Evolutionary conservation across 75 land plant species (phyloP), one percentile per base, ranked within the genome.

Genomic region (Sequoiadendron giganteum): DNA sequence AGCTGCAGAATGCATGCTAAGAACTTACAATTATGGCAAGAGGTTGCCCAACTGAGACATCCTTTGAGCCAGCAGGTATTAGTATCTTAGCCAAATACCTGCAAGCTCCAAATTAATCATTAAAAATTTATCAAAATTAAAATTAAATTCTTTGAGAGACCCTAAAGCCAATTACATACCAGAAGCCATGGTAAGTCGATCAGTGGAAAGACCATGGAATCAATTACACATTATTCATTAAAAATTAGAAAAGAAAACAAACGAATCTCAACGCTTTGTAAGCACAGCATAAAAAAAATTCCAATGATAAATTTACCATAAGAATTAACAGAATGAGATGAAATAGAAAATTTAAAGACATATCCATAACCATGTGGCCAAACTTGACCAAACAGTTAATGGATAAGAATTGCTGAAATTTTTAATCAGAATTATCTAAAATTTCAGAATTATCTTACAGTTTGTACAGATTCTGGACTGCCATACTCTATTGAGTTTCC

Each of bases 61-160:
- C 96, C 89, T 95, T 98, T 83, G 97, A 93, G 80, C 99, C 99
- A 88, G 95, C 99, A 61, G 97, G 96, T 84, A 95, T 93, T 43
- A 98, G 58, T 68, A 98, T 98, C 89, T 98, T 98, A 15, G 99
- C 99, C 87, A 98, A 79, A 86, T 83, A 97, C 77, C 99, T 98
- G 91, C 91, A 91, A 40, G 36, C 42, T 32, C 75, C 55, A 82
- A 68, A 55, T 78, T 9, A 47, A 16, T 87, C 5, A 56, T 48
- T 45, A 87, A 28, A 72, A 40, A n/a, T n/a, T 85, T 54, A 36
- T 85, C 36, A 52, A 49, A 55, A 55, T 55, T 32, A 55, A 52
- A 85, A 49, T 34, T 28, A 82, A n/a, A 25, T 40, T 81, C 48
- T 82, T 40, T 49, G 13, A 49, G 11, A 49, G 7, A 48, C 49